Percentiles rank a stretch among this genome's conserved stretches.
Evolutionary conservation across 768 basidiomycete genomes (phyloP).

Genomic region (Ramaria rubella): DNA sequence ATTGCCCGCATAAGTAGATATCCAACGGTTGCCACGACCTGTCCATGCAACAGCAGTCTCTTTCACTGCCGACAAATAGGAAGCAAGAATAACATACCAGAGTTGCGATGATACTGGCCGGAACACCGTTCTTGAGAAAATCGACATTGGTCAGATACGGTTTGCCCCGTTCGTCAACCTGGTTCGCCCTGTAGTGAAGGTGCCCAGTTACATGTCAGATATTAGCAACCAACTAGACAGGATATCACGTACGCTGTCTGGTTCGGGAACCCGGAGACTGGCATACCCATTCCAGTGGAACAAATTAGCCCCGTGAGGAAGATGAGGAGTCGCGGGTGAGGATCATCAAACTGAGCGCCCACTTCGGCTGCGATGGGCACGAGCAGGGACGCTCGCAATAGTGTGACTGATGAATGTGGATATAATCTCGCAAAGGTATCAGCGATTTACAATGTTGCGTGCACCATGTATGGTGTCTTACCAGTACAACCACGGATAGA

Average conservation of each 20-base stretch:
- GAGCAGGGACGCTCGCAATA: conserved; percentile 91
- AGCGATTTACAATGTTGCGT: background rate
- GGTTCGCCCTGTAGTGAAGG: conserved; percentile 64
- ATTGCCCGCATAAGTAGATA: conserved; percentile 67
- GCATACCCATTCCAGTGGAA: conserved; percentile 96
- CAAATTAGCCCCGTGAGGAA: conserved; percentile 92
- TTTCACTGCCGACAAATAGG: conserved; percentile 5
- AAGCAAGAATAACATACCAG: conserved; percentile 43
- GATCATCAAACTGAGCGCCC: conserved; percentile 63
- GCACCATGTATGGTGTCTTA: conserved; percentile 32
- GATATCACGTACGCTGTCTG: conserved; percentile 76
- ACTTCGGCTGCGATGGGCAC: conserved; percentile 94
- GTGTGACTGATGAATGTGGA: conserved; percentile 98
- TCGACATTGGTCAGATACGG: conserved; percentile 79
- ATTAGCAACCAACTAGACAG: conserved; percentile 10
- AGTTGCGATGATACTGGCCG: conserved; percentile 86
- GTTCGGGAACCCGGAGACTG: conserved; percentile 98
- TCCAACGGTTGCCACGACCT: conserved; percentile 85
- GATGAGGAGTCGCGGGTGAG: conserved; percentile 77
- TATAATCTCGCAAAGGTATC: conserved; percentile 44
- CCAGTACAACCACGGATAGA: conserved; percentile 63
- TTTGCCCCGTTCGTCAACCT: conserved; percentile 92
- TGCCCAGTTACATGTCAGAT: too few species aligned
- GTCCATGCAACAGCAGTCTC: conserved; percentile 2
- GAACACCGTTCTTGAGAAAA: conserved; percentile 91